Evolutionary conservation across 345 rosid species (phyloP).

Genomic region (Eucalyptus curtisii): DNA sequence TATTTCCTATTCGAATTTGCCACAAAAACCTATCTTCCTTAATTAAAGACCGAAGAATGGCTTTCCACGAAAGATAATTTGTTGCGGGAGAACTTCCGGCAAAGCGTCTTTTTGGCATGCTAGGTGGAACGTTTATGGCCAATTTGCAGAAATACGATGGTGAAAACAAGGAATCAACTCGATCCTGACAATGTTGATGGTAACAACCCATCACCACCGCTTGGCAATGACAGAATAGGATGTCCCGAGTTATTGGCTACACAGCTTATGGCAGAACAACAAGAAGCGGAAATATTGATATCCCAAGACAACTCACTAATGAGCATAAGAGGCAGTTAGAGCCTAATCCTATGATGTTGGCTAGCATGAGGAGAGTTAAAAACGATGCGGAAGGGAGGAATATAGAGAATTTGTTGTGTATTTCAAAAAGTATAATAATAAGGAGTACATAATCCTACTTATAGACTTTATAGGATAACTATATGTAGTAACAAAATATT

Average conservation of each 20-base stretch:
- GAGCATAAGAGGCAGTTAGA: background rate
- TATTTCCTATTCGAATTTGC: too few species aligned
- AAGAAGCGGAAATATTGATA: background rate
- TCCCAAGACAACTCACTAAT: background rate
- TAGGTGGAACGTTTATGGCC: background rate
- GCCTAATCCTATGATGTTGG: background rate
- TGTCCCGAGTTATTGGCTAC: rapidly evolving
- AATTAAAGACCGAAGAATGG: too few species aligned
- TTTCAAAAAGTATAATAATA: too few species aligned
- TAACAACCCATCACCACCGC: rapidly evolving
- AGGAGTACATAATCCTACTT: too few species aligned
- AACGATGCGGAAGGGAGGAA: rapidly evolving
- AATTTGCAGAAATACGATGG: rapidly evolving
- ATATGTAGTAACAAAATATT: too few species aligned
- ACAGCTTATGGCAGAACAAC: background rate
- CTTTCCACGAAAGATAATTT: rapidly evolving
- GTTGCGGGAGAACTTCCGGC: rapidly evolving
- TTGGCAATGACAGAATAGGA: background rate
- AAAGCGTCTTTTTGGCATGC: background rate
- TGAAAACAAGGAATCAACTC: background rate
- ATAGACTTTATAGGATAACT: too few species aligned
- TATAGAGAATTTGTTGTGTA: too few species aligned
- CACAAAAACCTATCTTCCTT: background rate
- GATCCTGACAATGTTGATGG: background rate
- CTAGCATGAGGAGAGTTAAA: background rate